These are phyloP conservation scores for Populus ilicifolia DNA, from an alignment of 345 rosid species.

Conservation along the genomic window DNA sequence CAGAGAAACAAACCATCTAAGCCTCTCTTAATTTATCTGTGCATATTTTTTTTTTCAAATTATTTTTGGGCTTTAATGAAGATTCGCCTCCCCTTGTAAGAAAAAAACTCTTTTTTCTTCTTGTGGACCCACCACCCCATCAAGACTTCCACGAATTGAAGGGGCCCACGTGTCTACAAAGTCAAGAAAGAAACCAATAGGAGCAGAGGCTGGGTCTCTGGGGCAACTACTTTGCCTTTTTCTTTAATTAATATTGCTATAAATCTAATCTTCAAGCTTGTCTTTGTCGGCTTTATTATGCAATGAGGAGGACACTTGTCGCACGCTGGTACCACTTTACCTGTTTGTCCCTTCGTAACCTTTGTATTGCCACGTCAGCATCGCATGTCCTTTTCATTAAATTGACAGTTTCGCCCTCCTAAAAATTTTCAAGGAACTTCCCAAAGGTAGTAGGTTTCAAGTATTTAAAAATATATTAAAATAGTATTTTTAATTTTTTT, in stretches of 20 bases:
- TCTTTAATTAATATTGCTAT: constrained; percentile 23
- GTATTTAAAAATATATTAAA: too few relatives aligned
- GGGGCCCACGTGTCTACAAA: constrained; percentile 42
- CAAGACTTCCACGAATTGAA: constrained; percentile 27
- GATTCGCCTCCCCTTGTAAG: constrained; percentile 32
- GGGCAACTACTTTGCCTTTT: constrained; percentile 33
- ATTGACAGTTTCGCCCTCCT: constrained; percentile 17
- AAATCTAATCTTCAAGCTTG: constrained; percentile 36
- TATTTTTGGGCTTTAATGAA: constrained; percentile 16
- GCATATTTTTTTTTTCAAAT: neutral
- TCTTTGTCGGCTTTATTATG: constrained; percentile 30
- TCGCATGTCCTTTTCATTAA: neutral
- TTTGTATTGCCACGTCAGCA: constrained; percentile 20
- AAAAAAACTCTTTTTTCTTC: neutral
- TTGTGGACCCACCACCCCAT: constrained; percentile 33
- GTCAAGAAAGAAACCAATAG: constrained; percentile 52
- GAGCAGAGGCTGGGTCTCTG: constrained; percentile 32
- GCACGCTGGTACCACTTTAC: constrained; percentile 7
- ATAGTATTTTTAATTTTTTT: too few relatives aligned
- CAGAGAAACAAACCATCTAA: constrained; percentile 16
- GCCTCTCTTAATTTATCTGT: neutral
- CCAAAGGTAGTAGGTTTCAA: neutral
- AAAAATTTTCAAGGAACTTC: neutral
- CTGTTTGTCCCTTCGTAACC: neutral
- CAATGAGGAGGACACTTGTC: constrained; percentile 32